phyloP scores from a whole-genome alignment of 164 flowering plant species.

The Nelumbo lutea region DNA sequence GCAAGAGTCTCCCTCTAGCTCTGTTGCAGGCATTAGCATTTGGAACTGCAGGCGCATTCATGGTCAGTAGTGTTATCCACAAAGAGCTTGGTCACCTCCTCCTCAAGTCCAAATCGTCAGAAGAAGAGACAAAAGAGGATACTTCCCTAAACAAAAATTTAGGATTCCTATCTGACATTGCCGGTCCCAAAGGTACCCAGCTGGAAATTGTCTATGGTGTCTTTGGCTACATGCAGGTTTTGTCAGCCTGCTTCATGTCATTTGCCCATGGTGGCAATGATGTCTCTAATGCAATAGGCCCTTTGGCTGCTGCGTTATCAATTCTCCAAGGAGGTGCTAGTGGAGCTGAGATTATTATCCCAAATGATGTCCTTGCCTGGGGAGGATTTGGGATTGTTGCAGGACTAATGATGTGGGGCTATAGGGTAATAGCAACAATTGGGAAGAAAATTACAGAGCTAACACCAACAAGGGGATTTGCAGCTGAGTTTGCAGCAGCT shows the following conservation, averaged over 20 bases:
- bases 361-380: constrained; percentile 93
- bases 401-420: constrained; percentile 93
- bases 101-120: constrained; percentile 30
- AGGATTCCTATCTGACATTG: constrained; percentile 75
- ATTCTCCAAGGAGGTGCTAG: constrained; percentile 75
- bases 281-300: constrained; percentile 98
- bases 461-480: constrained; percentile 95
- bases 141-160: constrained; percentile 27
- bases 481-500: constrained; percentile 99
- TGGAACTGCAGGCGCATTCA: constrained; percentile 68
- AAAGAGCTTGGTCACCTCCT: constrained; percentile 91
- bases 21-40: constrained; percentile 68
- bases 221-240: constrained; percentile 94
- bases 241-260: constrained; percentile 99
- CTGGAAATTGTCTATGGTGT: constrained; percentile 90
- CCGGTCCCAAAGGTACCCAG: constrained; percentile 93
- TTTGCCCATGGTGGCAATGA: constrained; percentile 99
- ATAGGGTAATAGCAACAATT: constrained; percentile 92
- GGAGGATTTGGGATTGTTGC: constrained; percentile 99
- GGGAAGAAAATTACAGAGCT: constrained; percentile 98
- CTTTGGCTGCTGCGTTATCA: constrained; percentile 85
- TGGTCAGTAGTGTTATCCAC: constrained; percentile 54
- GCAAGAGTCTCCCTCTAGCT: constrained; percentile 55
- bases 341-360: constrained; percentile 74
- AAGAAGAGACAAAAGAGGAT: constrained; percentile 27